phyloP scores from a whole-genome alignment of 2,329 filamentous ascomycete species.

The Xylariaceae sp. region DNA sequence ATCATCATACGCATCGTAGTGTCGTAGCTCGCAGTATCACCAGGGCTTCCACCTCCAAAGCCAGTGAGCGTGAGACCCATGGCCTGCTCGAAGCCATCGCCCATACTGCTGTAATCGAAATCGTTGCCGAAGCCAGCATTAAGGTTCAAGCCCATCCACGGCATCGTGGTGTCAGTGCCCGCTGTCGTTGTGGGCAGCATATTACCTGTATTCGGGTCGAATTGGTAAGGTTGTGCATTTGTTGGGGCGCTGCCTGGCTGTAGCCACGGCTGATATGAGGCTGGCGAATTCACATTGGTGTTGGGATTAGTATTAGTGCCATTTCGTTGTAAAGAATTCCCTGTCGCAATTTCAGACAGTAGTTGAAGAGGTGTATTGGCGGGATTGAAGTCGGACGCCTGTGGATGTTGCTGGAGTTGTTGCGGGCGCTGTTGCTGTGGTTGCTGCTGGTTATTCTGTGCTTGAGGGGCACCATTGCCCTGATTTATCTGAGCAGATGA shows the following conservation, averaged over 20 bases:
- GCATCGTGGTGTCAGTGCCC: slow-evolving; percentile 6
- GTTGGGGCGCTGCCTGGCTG: slow-evolving; percentile 8
- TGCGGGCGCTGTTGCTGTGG: slow-evolving; percentile 6
- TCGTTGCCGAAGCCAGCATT: slow-evolving; percentile 24
- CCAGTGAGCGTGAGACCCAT: slow-evolving; percentile 38
- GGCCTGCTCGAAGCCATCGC: slow-evolving; percentile 39
- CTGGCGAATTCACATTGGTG: slow-evolving; percentile 18
- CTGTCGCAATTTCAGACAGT: slow-evolving; percentile 52
- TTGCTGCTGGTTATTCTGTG: slow-evolving; percentile 1
- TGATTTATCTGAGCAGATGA: background rate
- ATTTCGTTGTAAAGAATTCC: slow-evolving; percentile 31
- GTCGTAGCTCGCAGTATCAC: slow-evolving; percentile 18
- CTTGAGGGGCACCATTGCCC: slow-evolving; percentile 7
- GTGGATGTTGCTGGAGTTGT: slow-evolving; percentile 14
- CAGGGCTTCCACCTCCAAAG: slow-evolving; percentile 25
- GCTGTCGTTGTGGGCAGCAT: slow-evolving; percentile 6
- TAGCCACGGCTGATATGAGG: slow-evolving; percentile 16
- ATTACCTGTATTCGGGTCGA: slow-evolving; percentile 22
- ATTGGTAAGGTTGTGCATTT: slow-evolving; percentile 32
- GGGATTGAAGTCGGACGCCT: slow-evolving; percentile 24
- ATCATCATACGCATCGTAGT: slow-evolving; percentile 22
- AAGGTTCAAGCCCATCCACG: slow-evolving; percentile 26
- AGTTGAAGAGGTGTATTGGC: slow-evolving; percentile 52
- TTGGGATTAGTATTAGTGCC: slow-evolving; percentile 9
- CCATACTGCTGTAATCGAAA: slow-evolving; percentile 32